Evolutionary conservation across 176 grass and related monocot genomes (phyloP), one percentile per base, ranked within the genome.

Genomic region (Oryza glumipatula): DNA sequence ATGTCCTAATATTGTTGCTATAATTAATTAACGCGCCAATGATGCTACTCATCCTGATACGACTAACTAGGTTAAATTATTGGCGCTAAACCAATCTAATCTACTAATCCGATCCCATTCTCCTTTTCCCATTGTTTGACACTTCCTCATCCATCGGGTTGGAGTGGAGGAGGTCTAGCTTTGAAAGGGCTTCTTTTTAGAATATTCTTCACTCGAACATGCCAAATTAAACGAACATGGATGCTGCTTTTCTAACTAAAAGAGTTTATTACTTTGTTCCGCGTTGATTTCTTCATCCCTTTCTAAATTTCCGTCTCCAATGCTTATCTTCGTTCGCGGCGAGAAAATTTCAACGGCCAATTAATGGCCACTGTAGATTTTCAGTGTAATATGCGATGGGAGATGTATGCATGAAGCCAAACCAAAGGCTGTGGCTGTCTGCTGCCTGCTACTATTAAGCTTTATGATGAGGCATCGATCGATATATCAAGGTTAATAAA

Each of bases 341-440:
- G 4, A 81, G 65, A 81, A 81, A 35, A 54, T 5, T 35, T 85
- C 78, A 82, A 82, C 72, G 60, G 32, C 36, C 16, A 16, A 67
- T 14, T 63, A 9, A 68, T 16, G 17, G 19, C 6, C 54, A 58
- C 19, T 21, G 19, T 21, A 7, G 6, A 58, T 58, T 21, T 58
- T 58, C 12, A 58, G 54, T n/a, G 19, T 32, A 32, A 23, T 63
- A 22, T 63, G 58, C 6, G 17, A 21, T 21, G 17, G 52, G 52
- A 7, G 52, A 3, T 21, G 6, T 1, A 58, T 58, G 6, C 6
- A 19, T 63, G 58, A 21, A 11, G 9, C 58, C 58, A 23, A 63
- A 58, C 6, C 52, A 49, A 61, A 61, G 9, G 51, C 6, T 1
- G 36, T 61, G 56, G 21, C 35, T 36, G 35, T 22, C 5, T 1